Base-by-base conservation (phyloP, 306 rosid species). In the Ormosia emarginata region DNA sequence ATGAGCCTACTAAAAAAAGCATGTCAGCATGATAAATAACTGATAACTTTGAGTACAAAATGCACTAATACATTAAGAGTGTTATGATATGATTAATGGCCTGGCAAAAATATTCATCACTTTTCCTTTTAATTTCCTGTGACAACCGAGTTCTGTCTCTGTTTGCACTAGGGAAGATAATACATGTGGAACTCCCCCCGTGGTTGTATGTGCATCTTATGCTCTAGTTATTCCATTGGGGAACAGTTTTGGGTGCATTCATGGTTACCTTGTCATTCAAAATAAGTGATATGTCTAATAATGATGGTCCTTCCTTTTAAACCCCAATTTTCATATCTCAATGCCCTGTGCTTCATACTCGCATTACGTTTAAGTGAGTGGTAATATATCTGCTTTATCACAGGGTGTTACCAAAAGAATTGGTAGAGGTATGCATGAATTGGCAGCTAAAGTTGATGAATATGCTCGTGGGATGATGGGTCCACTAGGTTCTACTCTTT, bases 401-500 rank as follows among this genome's bases (percentile, higher is more conserved):
- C 83, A 93, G 99, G 97, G 89, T 57, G 94, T 93, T 64, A 95
- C 99, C 0, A 95, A 95, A 87, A 90, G 91, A 83, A 90, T 95
- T 58, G 99, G 99, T 77, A 50, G 80, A 56, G 92, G 98, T 13
- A 90, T 93, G 95, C 98, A 95, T 82, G 98, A 93, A 86, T 88
- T 83, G 89, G 99, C 99, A 39, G 99, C 99, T 41, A 95, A 95
- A 90, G 98, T 95, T 71, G 99, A 95, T 59, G 98, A 95, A 89
- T 95, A 86, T 88, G 97, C 98, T 12, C 98, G 99, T 46, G 99
- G 99, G 81, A 90, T 95, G 98, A 87, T 95, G 36, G 99, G 99
- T 77, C 99, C 98, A 29, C 82, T 40, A 2, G 98, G 98, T 71
- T 82, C 97, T 82, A 95, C 99, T 78, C 98, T 95, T 79, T 95